Base-by-base conservation (phyloP, 768 basidiomycete genomes). In the Vishniacozyma victoriae region DNA sequence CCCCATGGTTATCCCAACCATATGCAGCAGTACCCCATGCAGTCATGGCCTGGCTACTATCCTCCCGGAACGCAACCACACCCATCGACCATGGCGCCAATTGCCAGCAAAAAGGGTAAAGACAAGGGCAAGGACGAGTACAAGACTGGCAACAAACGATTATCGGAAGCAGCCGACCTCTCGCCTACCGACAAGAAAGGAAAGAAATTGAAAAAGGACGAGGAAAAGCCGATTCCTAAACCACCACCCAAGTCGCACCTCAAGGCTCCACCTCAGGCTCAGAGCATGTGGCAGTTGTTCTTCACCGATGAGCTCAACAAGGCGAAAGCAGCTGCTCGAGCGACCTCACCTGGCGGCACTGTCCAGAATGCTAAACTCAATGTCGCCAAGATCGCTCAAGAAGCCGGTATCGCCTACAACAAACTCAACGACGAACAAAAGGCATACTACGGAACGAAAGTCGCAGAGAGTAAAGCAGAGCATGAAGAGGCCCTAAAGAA, bases 221-320 rank as follows among this genome's bases (percentile, higher is more conserved):
- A 50, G 27, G 50, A 60, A 20, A 50, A 52, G n/a, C 54, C 52
- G 12, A 37, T 50, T 4, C 59, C 57, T 9, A 57, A 55, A 37
- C 48, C 55, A 4, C 63, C 64, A 38, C 74, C 80, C 46, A 90
- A 85, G 73, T 90, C 90, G 33, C 73, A 81, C 11, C 76, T 95
- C 49, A 82, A 83, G 35, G 89, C 87, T 16, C 90, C 90, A 40
- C 90, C 91, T 75, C 79, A 90, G 60, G 87, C 91, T 5, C 88
- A 87, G 3, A 91, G 88, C 3, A 87, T 90, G 46, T 95, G 91
- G 91, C 91, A 95, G 72, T 79, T 95, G 36, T 95, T 89, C 73
- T 93, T 95, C 70, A 89, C 89, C 19, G 88, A 93, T 68, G 91
- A 87, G 82, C 90, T 95, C 55, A 85, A 88, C 70, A 79, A 63